phyloP scores from a whole-genome alignment of 352 stramenopile species.

The Globisporangium viniferum region DNA sequence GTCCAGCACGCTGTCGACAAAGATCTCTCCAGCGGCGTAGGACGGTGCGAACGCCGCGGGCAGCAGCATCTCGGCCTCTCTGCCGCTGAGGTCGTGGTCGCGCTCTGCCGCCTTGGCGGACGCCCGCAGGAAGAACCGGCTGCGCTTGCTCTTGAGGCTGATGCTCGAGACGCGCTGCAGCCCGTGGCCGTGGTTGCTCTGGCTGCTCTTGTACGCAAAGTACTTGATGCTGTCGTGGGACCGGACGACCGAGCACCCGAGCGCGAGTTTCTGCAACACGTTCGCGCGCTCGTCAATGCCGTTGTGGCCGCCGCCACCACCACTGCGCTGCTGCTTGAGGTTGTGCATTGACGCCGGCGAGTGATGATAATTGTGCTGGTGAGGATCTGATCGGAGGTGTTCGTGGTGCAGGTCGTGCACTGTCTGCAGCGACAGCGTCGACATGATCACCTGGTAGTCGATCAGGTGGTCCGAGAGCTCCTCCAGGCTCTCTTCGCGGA shows the following conservation, averaged over 20 bases:
- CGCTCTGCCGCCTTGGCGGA: neutral
- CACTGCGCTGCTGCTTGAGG: neutral
- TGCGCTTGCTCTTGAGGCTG: neutral
- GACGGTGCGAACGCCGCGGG: slow-evolving; percentile 37
- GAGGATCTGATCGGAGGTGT: slow-evolving; percentile 18
- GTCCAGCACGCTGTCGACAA: slow-evolving; percentile 60
- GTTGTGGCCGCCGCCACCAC: neutral
- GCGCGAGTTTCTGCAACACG: slow-evolving; percentile 9
- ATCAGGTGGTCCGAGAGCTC: slow-evolving; percentile 43
- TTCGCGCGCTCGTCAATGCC: neutral
- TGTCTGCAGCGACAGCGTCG: slow-evolving; percentile 43
- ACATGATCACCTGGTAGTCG: slow-evolving; percentile 72
- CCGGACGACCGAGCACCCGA: slow-evolving; percentile 48
- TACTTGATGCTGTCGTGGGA: slow-evolving; percentile 53
- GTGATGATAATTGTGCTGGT: neutral
- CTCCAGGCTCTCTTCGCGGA: slow-evolving; percentile 28
- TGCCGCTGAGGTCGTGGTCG: slow-evolving; percentile 4
- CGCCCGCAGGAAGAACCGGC: slow-evolving; percentile 2
- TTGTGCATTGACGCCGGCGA: neutral
- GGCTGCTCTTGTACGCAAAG: slow-evolving; percentile 50
- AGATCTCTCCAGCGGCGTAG: slow-evolving; percentile 55
- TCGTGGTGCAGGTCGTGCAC: slow-evolving; percentile 36
- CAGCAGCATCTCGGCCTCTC: slow-evolving; percentile 24
- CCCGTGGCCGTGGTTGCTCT: slow-evolving; percentile 18
- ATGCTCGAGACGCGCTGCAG: slow-evolving; percentile 17